phyloP scores from a whole-genome alignment of 768 basidiomycete genomes.

The Glaciozyma martinii region DNA sequence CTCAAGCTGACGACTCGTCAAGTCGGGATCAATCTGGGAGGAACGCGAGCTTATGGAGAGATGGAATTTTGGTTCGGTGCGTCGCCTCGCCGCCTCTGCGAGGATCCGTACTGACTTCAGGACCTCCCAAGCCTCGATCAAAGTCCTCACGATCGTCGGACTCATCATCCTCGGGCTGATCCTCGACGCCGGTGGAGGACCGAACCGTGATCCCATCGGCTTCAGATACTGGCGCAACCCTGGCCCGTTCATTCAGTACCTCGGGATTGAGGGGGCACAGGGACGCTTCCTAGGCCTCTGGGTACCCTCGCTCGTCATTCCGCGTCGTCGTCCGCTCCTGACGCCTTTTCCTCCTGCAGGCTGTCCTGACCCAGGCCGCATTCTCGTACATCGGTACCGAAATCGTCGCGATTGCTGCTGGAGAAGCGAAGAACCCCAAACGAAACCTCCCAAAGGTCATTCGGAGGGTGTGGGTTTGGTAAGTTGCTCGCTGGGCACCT shows the following conservation, averaged over 20 bases:
- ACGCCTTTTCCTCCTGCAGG: slow-evolving; percentile 63
- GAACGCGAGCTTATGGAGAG: slow-evolving; percentile 20
- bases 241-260: slow-evolving; percentile 69
- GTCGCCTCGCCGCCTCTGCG: too few relatives aligned
- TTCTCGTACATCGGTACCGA: slow-evolving; percentile 53
- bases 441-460: slow-evolving; percentile 58
- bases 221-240: slow-evolving; percentile 51
- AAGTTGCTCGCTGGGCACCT: slow-evolving; percentile 16
- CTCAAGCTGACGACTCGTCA: background rate
- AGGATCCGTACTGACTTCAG: too few relatives aligned
- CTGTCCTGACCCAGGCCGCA: slow-evolving; percentile 46
- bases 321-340: slow-evolving; percentile 40
- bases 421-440: slow-evolving; percentile 45
- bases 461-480: too few relatives aligned
- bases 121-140: too few relatives aligned
- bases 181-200: slow-evolving; percentile 37
- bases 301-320: slow-evolving; percentile 32
- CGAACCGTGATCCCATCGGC: slow-evolving; percentile 56
- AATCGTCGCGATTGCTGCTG: slow-evolving; percentile 45
- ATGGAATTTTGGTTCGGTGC: slow-evolving; percentile 41
- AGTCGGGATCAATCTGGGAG: slow-evolving; percentile 34
- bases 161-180: slow-evolving; percentile 46
- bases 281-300: slow-evolving; percentile 66
- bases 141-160: too few relatives aligned
- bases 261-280: slow-evolving; percentile 49